A percentile compares a stretch with the other conserved stretches of the same genome.
Evolutionary conservation across 768 basidiomycete genomes (phyloP).

Genomic region (Trametes cubensis): DNA sequence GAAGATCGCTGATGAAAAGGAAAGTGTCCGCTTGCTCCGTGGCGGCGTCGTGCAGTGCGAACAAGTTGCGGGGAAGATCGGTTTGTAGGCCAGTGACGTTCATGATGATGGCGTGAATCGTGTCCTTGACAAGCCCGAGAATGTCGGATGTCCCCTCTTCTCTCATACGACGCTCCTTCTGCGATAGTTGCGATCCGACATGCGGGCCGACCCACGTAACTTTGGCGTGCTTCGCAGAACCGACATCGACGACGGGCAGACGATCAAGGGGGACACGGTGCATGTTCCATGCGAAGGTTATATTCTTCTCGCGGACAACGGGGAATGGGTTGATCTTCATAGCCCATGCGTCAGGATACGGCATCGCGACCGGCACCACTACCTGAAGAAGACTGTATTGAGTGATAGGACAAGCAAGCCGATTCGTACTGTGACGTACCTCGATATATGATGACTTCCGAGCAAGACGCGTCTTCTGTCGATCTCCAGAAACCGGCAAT

Average conservation of each 20-base stretch:
- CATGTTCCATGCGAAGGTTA: slow-evolving; percentile 37
- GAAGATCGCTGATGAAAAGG: slow-evolving; percentile 49
- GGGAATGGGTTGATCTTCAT: slow-evolving; percentile 34
- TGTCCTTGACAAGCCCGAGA: slow-evolving; percentile 38
- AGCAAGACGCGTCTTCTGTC: slow-evolving; percentile 48
- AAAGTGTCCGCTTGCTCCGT: slow-evolving; percentile 38
- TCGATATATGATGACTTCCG: slow-evolving; percentile 57
- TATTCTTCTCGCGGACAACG: slow-evolving; percentile 19
- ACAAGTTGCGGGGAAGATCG: slow-evolving; percentile 22
- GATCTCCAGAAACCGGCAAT: slow-evolving; percentile 43
- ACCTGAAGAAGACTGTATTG: slow-evolving; percentile 46
- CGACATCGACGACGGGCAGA: slow-evolving; percentile 37
- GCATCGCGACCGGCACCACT: slow-evolving; percentile 25
- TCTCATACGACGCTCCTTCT: slow-evolving; percentile 32
- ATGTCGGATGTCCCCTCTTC: slow-evolving; percentile 31
- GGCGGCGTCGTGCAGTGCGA: slow-evolving; percentile 28
- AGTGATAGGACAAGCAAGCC: too few species aligned
- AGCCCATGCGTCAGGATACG: slow-evolving; percentile 24
- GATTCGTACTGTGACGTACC: slow-evolving; percentile 23
- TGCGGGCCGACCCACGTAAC: slow-evolving; percentile 39
- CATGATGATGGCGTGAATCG: slow-evolving; percentile 35
- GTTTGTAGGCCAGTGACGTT: slow-evolving; percentile 32
- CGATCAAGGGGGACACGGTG: slow-evolving; percentile 43
- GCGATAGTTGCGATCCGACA: slow-evolving; percentile 36
- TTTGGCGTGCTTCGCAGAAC: slow-evolving; percentile 9